These are phyloP conservation scores for Exsudoporus frostii DNA, from an alignment of 768 basidiomycete species.

Conservation along the genomic window DNA sequence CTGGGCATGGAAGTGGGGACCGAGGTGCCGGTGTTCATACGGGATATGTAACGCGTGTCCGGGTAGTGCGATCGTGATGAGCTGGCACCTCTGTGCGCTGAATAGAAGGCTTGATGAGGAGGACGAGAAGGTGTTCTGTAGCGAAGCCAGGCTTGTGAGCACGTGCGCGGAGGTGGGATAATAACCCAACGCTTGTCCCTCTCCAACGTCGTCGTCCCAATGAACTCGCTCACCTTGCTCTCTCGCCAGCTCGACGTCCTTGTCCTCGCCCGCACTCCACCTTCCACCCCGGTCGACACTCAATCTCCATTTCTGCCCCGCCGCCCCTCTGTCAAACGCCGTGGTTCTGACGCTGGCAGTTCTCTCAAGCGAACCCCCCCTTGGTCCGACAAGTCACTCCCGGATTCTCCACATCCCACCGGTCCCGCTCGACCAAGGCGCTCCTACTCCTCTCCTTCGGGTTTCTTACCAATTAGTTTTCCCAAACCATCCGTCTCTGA, in stretches of 20 bases:
- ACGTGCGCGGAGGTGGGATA: conserved; percentile 6
- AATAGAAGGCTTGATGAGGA: conserved; percentile 39
- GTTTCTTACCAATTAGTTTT: conserved; percentile 40
- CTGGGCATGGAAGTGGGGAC: conserved; percentile 70
- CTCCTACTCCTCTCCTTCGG: conserved; percentile 63
- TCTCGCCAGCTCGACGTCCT: conserved; percentile 81
- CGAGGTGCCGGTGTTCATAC: conserved; percentile 68
- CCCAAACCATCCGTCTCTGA: conserved; percentile 31
- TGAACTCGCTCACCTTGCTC: conserved; percentile 82
- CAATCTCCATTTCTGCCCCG: conserved; percentile 30
- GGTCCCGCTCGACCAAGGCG: conserved; percentile 44
- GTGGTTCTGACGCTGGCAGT: conserved; percentile 25
- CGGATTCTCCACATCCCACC: conserved; percentile 24
- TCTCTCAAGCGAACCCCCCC: conserved; percentile 49
- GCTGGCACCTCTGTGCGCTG: conserved; percentile 41
- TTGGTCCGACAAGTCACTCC: conserved; percentile 55
- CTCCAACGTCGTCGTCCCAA: conserved; percentile 25
- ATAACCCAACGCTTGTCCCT: background rate
- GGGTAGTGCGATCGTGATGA: conserved; percentile 48
- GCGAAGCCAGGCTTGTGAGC: background rate
- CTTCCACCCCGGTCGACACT: conserved; percentile 50
- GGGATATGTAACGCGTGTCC: conserved; percentile 66
- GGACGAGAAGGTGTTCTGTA: conserved; percentile 39
- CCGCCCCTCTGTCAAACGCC: conserved; percentile 22
- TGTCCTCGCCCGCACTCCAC: conserved; percentile 56